A percentile compares a stretch with the other conserved stretches of the same genome.
Conservation (phyloP, 225 moss, liverwort and hornwort species). For the Physcomitrium patens region DNA sequence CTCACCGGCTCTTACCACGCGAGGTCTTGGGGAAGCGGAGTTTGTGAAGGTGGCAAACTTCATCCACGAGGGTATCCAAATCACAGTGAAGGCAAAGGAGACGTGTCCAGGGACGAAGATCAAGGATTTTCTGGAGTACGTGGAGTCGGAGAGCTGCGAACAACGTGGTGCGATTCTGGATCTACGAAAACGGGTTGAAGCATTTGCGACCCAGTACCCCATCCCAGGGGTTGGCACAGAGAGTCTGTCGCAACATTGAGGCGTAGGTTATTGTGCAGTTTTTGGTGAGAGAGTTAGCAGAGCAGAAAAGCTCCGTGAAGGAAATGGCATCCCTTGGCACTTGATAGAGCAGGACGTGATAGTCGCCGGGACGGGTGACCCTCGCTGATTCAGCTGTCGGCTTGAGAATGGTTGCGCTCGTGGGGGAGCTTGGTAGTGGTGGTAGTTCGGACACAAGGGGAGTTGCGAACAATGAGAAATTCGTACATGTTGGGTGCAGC, state of each 20-base stretch:
- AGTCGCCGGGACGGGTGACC: constrained; percentile 24
- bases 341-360: constrained; percentile 23
- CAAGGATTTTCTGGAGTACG: constrained; percentile 76
- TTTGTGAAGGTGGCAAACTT: constrained; percentile 84
- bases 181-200: constrained; percentile 69
- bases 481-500: too few relatives aligned
- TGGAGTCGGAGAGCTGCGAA: constrained; percentile 61
- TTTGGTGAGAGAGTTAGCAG: constrained; percentile 11
- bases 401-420: background rate
- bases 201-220: constrained; percentile 79
- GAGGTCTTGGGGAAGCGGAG: constrained; percentile 66
- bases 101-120: constrained; percentile 71
- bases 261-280: background rate
- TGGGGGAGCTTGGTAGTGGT: constrained; percentile 1
- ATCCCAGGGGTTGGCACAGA: constrained; percentile 81
- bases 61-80: constrained; percentile 73
- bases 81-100: constrained; percentile 68
- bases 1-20: constrained; percentile 85
- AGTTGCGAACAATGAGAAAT: background rate
- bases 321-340: background rate
- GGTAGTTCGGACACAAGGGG: background rate
- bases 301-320: background rate
- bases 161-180: constrained; percentile 56
- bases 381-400: background rate
- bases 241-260: constrained; percentile 45